phyloP scores from a whole-genome alignment of 169 alveolate genomes.

The Perkinsus marinus region DNA sequence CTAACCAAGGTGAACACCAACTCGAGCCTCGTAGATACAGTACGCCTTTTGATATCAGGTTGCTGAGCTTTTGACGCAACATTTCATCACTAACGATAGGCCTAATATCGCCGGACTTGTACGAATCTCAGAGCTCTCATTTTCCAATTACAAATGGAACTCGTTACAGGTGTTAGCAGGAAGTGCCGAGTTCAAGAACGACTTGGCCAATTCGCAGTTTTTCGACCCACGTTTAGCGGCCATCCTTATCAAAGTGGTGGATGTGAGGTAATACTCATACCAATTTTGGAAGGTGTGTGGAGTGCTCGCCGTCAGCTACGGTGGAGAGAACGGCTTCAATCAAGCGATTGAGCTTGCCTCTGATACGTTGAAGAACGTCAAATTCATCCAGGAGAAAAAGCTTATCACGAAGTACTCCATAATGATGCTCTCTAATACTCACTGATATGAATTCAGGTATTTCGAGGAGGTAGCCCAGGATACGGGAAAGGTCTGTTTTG shows the following conservation, averaged over 20 bases:
- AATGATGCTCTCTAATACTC: too few relatives aligned
- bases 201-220: slow-evolving; percentile 72
- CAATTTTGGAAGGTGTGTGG: too few relatives aligned
- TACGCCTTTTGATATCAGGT: slow-evolving; percentile 36
- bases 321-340: slow-evolving; percentile 98
- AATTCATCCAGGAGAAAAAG: slow-evolving; percentile 69
- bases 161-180: slow-evolving; percentile 81
- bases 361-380: slow-evolving; percentile 78
- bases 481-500: slow-evolving; percentile 91
- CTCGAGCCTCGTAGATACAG: too few relatives aligned
- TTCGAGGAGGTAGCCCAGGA: slow-evolving; percentile 97
- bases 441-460: slow-evolving; percentile 53
- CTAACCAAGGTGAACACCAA: slow-evolving; percentile 71
- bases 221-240: slow-evolving; percentile 85
- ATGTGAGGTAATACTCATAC: slow-evolving; percentile 46
- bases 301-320: slow-evolving; percentile 60
- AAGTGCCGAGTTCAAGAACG: slow-evolving; percentile 95
- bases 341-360: slow-evolving; percentile 91
- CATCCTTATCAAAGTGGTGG: slow-evolving; percentile 83
- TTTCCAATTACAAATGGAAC: not conserved
- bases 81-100: slow-evolving; percentile 89
- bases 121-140: not conserved
- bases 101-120: slow-evolving; percentile 66
- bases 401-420: slow-evolving; percentile 30
- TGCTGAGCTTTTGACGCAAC: slow-evolving; percentile 86